Evolutionary conservation across 1,139 yeast species (phyloP), one percentile per base, ranked within the genome.

Genomic region (Protomyces pachydermus): DNA sequence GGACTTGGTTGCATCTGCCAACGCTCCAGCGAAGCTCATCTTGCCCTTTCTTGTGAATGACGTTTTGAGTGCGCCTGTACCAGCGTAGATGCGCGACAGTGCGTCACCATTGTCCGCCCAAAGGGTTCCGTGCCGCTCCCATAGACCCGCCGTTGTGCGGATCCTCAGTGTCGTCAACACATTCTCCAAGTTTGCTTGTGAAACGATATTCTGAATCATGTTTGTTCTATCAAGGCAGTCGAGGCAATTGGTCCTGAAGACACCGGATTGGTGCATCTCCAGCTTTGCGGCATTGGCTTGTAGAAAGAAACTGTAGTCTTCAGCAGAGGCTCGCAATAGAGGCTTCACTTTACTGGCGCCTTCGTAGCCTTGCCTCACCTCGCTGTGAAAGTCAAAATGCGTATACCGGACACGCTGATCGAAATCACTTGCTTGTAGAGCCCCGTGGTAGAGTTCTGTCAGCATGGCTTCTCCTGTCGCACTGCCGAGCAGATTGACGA

Each of bases 61-160:
- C 0, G 97, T 89, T 74, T 95, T 95, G 60, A 95, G 79, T 0
- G 98, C 98, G 73, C 93, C 91, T 0, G 98, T 95, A 5, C 98
- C 98, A 0, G 98, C 93, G 73, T 95, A 95, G 35, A 93, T 93
- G 74, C 91, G 97, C 0, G 98, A 91, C 9, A 95, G 83, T 67
- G 95, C 97, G 75, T 95, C 98, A 56, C 98, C 99, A 74, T 93
- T 91, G 74, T 95, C 97, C 0, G 98, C 99, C 98, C 98, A 95
- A 25, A 93, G 76, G 3, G 86, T 79, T 70, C 91, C 88, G 72
- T 91, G 97, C 67, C 82, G 84, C 50, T 76, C 73, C 73, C 85
- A 80, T 54, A 88, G 76, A 23, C 85, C 93, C 9, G 75, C 70
- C 1, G 56, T 23, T 10, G 62, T 51, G 35, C 54, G 56, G 9